Conservation (phyloP, 2,329 filamentous ascomycete species). For the Hansfordia pulvinata region DNA sequence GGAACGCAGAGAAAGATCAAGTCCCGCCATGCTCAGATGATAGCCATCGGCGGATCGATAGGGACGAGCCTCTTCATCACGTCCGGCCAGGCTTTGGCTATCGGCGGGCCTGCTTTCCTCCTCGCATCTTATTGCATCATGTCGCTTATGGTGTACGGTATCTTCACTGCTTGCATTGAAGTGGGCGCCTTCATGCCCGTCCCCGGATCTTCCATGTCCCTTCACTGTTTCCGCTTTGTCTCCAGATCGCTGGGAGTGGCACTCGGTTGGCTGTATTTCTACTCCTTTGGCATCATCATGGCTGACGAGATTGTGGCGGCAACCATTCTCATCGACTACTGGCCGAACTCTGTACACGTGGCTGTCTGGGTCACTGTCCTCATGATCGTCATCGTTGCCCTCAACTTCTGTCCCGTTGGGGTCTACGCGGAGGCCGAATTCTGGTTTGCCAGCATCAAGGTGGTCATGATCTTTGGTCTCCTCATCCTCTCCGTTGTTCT, state of each 20-base stretch:
- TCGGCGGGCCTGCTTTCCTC: constrained; percentile 26
- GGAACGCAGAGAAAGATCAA: too few species aligned
- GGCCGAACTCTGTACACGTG: constrained; percentile 6
- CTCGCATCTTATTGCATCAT: constrained; percentile 28
- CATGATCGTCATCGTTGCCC: constrained; percentile 6
- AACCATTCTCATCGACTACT: constrained; percentile 10
- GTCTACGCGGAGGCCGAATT: too few species aligned
- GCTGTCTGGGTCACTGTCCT: constrained; percentile 10
- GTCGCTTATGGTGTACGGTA: constrained; percentile 25
- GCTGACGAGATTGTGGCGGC: constrained; percentile 12
- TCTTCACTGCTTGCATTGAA: constrained; percentile 33
- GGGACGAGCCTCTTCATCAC: constrained; percentile 33
- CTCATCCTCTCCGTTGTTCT: too few species aligned
- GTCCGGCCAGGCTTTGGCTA: constrained; percentile 25
- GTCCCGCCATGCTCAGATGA: constrained; percentile 30
- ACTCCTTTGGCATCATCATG: constrained; percentile 22
- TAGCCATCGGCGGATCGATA: constrained; percentile 32
- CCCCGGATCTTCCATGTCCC: constrained; percentile 31
- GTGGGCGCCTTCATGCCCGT: constrained; percentile 37
- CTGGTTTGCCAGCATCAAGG: too few species aligned
- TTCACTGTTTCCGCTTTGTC: constrained; percentile 30
- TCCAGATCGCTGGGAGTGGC: constrained; percentile 27
- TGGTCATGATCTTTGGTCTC: too few species aligned
- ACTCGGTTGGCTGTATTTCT: constrained; percentile 26
- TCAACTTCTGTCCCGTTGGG: too few species aligned